Conservation (phyloP, 768 basidiomycete genomes). For the Boletus sp. region DNA sequence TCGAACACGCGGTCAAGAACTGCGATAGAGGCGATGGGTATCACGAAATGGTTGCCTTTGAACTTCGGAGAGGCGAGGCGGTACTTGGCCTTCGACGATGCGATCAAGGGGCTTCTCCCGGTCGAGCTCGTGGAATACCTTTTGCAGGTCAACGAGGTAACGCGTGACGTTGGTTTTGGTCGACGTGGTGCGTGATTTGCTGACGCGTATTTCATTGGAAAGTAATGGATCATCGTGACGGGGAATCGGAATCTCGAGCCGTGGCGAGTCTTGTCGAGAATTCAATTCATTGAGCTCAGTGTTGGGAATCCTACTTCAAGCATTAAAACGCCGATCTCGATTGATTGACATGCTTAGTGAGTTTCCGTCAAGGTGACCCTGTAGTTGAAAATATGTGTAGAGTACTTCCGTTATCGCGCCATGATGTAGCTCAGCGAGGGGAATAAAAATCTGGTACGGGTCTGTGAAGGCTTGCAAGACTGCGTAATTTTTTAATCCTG, state of each 20-base stretch:
- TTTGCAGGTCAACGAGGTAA: constrained; percentile 51
- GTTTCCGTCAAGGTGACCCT: too few species aligned
- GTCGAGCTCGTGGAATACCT: constrained; percentile 46
- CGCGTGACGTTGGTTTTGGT: too few species aligned
- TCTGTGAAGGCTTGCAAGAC: too few species aligned
- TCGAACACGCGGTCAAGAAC: constrained; percentile 39
- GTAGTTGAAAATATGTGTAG: too few species aligned
- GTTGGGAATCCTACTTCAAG: too few species aligned
- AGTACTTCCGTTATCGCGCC: too few species aligned
- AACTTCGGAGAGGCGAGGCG: constrained; percentile 48
- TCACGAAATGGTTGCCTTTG: constrained; percentile 51
- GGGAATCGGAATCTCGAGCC: constrained; percentile 19
- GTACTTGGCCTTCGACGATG: constrained; percentile 36
- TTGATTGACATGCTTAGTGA: too few species aligned
- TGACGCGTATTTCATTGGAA: background rate
- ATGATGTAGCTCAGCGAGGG: constrained; percentile 3
- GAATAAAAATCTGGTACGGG: too few species aligned
- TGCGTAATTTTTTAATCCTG: too few species aligned
- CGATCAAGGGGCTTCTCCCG: constrained; percentile 43
- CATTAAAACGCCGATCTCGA: too few species aligned
- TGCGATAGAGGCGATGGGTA: constrained; percentile 39
- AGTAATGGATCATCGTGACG: constrained; percentile 25
- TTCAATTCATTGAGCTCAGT: constrained; percentile 11
- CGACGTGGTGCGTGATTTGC: background rate
- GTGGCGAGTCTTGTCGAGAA: constrained; percentile 33